These are phyloP conservation scores for Solanum lycopersicoides DNA, from an alignment of 257 asterid species.

Conservation along the genomic window DNA sequence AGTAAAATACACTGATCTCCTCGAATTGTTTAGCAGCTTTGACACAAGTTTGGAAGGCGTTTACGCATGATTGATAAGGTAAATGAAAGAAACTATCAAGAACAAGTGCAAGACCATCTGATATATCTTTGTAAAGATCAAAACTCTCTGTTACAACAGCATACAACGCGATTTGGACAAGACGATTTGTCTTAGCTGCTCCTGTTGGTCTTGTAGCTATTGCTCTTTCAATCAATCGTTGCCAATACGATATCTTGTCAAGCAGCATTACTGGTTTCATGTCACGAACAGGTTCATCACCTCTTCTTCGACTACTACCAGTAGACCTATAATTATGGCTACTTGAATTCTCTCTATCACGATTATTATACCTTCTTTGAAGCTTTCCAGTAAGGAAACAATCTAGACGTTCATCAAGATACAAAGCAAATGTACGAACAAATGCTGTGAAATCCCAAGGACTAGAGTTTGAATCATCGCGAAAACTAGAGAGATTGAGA, in stretches of 20 bases:
- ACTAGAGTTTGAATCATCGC: conserved; percentile 68
- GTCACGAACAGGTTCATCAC: conserved; percentile 44
- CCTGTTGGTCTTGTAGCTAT: conserved; percentile 77
- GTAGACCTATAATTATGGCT: background rate
- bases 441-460: conserved; percentile 89
- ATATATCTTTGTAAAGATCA: conserved; percentile 60
- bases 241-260: conserved; percentile 66
- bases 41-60: conserved; percentile 60
- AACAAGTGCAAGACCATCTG: conserved; percentile 61
- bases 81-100: conserved; percentile 67
- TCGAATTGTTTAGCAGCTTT: conserved; percentile 66
- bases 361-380: conserved; percentile 21
- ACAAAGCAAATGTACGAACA: conserved; percentile 65
- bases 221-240: conserved; percentile 63
- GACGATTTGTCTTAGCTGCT: conserved; percentile 37
- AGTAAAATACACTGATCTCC: conserved; percentile 51
- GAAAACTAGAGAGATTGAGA: conserved; percentile 63
- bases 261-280: conserved; percentile 80
- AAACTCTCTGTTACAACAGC: conserved; percentile 73
- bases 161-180: conserved; percentile 52
- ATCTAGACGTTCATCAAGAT: conserved; percentile 73
- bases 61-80: conserved; percentile 55
- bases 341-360: conserved; percentile 14
- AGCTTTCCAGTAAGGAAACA: conserved; percentile 77
- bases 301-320: conserved; percentile 20